These are phyloP conservation scores for Fabrea salina DNA, from an alignment of 169 alveolate genomes.

Conservation along the genomic window DNA sequence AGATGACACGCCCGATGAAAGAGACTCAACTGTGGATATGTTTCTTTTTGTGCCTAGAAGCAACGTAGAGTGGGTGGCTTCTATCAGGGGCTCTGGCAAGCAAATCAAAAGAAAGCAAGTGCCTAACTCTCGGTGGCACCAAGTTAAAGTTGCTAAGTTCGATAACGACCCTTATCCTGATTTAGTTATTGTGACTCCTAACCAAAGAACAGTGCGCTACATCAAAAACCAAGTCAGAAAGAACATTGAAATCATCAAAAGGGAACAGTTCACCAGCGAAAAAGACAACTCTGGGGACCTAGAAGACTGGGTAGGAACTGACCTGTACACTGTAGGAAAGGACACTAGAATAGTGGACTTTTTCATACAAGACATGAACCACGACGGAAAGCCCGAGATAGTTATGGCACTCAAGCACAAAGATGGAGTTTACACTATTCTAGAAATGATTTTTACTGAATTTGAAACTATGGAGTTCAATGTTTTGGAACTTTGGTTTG, in stretches of 20 bases:
- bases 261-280: constrained; percentile 21
- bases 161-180: constrained; percentile 26
- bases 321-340: neutral
- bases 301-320: constrained; percentile 12
- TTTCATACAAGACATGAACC: constrained; percentile 2
- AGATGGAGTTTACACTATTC: neutral
- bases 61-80: neutral
- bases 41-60: neutral
- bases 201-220: neutral
- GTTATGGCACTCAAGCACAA: constrained; percentile 10
- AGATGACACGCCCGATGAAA: constrained; percentile 14
- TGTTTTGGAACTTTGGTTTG: neutral
- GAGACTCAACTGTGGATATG: constrained; percentile 4
- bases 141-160: neutral
- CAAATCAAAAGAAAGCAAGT: neutral
- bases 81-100: neutral
- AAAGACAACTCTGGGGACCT: neutral
- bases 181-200: neutral
- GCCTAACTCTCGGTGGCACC: neutral
- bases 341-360: neutral
- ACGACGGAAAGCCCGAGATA: constrained; percentile 25
- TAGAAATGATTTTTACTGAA: constrained; percentile 8
- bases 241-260: neutral
- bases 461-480: neutral
- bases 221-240: constrained; percentile 3